Conservation (phyloP, 2,329 filamentous ascomycete species). For the Colletotrichum sp. region DNA sequence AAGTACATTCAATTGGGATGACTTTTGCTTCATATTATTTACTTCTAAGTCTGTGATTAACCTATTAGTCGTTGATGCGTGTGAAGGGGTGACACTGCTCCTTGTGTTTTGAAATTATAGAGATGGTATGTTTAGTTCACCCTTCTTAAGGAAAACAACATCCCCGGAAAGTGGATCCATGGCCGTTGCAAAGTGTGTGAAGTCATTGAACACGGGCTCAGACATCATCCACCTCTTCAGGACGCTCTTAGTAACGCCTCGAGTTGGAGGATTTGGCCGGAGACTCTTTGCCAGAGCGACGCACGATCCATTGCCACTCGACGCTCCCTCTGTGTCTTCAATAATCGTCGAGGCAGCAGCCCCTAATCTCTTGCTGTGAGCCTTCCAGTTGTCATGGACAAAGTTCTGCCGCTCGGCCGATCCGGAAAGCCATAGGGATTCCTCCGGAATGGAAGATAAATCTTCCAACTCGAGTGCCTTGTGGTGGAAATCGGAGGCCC, state of each 20-base stretch:
- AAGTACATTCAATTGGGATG: neutral
- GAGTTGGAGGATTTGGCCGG: fast-evolving
- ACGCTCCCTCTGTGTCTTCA: neutral
- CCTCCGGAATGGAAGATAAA: neutral
- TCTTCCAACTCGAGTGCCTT: neutral
- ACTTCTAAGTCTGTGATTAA: neutral
- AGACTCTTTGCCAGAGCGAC: neutral
- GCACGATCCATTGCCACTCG: neutral
- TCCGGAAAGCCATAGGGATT: neutral
- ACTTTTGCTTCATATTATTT: neutral
- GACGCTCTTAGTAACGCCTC: constrained; percentile 28
- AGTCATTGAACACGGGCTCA: constrained; percentile 62
- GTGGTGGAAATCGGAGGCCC: neutral
- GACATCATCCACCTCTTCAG: constrained; percentile 52
- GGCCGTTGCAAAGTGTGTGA: constrained; percentile 61
- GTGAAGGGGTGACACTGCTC: neutral
- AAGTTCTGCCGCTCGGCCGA: constrained; percentile 27
- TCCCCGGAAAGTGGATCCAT: constrained; percentile 51
- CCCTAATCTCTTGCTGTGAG: constrained; percentile 14
- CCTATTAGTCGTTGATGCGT: neutral
- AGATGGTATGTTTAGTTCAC: neutral
- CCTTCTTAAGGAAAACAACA: neutral
- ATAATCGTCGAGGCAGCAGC: constrained; percentile 19
- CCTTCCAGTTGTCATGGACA: constrained; percentile 32
- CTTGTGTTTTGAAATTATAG: neutral